These are phyloP conservation scores for Cymbidium sinense DNA, from an alignment of 106 monocot species.

Conservation along the genomic window DNA sequence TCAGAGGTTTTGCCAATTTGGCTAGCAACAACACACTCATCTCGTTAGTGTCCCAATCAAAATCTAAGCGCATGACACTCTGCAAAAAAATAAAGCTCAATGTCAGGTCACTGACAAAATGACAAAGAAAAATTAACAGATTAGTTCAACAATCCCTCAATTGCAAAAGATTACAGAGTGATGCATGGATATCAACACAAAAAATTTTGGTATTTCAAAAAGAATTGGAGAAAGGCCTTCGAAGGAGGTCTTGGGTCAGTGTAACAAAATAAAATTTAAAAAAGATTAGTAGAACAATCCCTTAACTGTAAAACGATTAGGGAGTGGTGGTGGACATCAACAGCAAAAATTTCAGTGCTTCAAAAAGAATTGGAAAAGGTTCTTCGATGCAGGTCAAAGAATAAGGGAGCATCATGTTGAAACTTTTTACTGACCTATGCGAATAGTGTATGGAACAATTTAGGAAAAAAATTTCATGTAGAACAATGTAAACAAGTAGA, in stretches of 20 bases:
- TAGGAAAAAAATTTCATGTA: neutral
- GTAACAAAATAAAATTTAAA: too few relatives aligned
- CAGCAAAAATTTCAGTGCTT: too few relatives aligned
- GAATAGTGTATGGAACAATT: too few relatives aligned
- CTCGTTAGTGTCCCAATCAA: conserved; percentile 92
- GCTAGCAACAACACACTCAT: conserved; percentile 84
- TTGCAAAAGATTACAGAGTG: neutral
- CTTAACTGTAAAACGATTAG: too few relatives aligned
- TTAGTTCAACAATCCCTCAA: neutral
- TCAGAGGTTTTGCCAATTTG: conserved; percentile 69
- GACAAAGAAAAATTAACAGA: neutral
- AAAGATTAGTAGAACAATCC: too few relatives aligned
- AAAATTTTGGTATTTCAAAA: neutral
- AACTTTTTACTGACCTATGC: too few relatives aligned
- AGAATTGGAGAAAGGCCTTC: neutral
- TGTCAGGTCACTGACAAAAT: neutral
- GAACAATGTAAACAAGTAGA: neutral
- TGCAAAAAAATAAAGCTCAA: conserved; percentile 21
- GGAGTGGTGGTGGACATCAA: too few relatives aligned
- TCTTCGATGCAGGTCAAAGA: too few relatives aligned
- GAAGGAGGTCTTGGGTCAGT: neutral
- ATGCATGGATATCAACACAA: neutral
- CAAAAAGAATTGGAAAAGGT: too few relatives aligned
- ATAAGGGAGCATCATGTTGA: too few relatives aligned
- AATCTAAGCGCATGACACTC: conserved; percentile 72